Evolutionary conservation across 352 stramenopile species (phyloP).

Genomic region (Aphanomyces euteiches): DNA sequence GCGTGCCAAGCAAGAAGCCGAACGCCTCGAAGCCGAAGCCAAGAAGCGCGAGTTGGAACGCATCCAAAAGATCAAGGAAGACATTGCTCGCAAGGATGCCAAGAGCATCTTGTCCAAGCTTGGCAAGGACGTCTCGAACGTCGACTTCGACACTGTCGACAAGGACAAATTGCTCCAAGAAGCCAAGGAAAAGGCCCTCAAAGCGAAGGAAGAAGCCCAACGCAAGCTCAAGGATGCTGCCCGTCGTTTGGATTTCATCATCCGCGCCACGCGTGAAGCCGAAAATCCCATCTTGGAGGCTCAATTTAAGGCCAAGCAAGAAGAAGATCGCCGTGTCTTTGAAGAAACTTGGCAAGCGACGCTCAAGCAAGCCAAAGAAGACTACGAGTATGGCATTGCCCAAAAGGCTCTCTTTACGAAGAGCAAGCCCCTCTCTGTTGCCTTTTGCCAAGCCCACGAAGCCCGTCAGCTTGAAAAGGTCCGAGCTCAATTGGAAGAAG

Average conservation of each 20-base stretch:
- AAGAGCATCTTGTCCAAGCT: slow-evolving; percentile 76
- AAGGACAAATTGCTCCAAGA: slow-evolving; percentile 86
- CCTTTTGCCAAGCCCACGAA: slow-evolving; percentile 78
- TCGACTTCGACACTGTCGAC: slow-evolving; percentile 73
- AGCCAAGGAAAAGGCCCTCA: slow-evolving; percentile 92
- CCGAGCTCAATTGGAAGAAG: slow-evolving; percentile 75
- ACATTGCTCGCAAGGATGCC: slow-evolving; percentile 92
- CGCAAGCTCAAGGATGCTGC: slow-evolving; percentile 90
- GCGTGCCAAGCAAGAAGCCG: slow-evolving; percentile 67
- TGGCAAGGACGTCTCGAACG: slow-evolving; percentile 58
- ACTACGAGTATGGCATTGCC: slow-evolving; percentile 86
- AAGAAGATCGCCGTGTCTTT: slow-evolving; percentile 60
- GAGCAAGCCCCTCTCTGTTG: slow-evolving; percentile 64
- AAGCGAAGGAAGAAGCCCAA: slow-evolving; percentile 94
- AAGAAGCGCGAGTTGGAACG: slow-evolving; percentile 90
- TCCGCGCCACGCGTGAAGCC: slow-evolving; percentile 94
- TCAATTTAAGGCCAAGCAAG: slow-evolving; percentile 72
- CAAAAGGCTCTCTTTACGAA: slow-evolving; percentile 78
- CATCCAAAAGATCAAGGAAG: slow-evolving; percentile 93
- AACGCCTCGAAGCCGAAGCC: slow-evolving; percentile 73
- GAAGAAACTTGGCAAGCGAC: slow-evolving; percentile 76
- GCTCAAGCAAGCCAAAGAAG: slow-evolving; percentile 69
- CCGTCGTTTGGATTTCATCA: slow-evolving; percentile 94
- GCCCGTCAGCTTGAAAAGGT: slow-evolving; percentile 77
- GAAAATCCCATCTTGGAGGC: slow-evolving; percentile 90